Evolutionary conservation across 179 eudicot species (phyloP).

Genomic region (Beta macrorhiza): DNA sequence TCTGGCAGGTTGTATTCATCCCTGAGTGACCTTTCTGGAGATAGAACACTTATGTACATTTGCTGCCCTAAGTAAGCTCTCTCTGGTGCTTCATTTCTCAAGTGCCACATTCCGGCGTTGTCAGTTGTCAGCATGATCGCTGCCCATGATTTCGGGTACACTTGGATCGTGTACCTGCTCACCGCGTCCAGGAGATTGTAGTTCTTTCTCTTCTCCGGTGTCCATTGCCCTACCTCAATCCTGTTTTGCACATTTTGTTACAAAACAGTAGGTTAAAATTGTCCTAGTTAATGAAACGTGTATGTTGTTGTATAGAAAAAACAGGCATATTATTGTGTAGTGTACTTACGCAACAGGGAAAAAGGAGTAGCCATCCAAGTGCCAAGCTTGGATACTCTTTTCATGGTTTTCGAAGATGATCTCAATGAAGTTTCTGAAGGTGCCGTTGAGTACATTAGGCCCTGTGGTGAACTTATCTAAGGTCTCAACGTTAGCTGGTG

Average conservation of each 20-base stretch:
- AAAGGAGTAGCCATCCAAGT: slow-evolving; percentile 61
- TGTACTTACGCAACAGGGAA: slow-evolving; percentile 63
- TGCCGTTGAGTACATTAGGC: slow-evolving; percentile 51
- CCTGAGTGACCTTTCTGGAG: slow-evolving; percentile 40
- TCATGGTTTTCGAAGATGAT: slow-evolving; percentile 65
- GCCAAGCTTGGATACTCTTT: slow-evolving; percentile 57
- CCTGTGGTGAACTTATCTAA: slow-evolving; percentile 31
- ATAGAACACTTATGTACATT: slow-evolving; percentile 46
- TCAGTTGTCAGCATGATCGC: slow-evolving; percentile 58
- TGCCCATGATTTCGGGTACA: slow-evolving; percentile 66
- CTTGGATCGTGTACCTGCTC: slow-evolving; percentile 57
- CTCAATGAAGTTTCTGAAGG: slow-evolving; percentile 56
- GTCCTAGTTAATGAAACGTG: background rate
- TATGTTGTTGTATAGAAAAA: background rate
- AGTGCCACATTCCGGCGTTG: slow-evolving; percentile 65
- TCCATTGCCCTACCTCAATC: slow-evolving; percentile 60
- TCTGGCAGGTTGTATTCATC: slow-evolving; percentile 56
- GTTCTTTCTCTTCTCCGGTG: slow-evolving; percentile 57
- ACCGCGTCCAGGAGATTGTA: slow-evolving; percentile 57
- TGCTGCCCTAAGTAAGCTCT: slow-evolving; percentile 53
- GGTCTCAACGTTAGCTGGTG: slow-evolving; percentile 27
- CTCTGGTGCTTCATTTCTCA: slow-evolving; percentile 42
- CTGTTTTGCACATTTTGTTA: slow-evolving; percentile 27
- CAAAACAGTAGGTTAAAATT: background rate
- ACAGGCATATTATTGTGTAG: background rate